phyloP scores from a whole-genome alignment of 108 stramenopile genomes.

The Skeletonema costatum region DNA sequence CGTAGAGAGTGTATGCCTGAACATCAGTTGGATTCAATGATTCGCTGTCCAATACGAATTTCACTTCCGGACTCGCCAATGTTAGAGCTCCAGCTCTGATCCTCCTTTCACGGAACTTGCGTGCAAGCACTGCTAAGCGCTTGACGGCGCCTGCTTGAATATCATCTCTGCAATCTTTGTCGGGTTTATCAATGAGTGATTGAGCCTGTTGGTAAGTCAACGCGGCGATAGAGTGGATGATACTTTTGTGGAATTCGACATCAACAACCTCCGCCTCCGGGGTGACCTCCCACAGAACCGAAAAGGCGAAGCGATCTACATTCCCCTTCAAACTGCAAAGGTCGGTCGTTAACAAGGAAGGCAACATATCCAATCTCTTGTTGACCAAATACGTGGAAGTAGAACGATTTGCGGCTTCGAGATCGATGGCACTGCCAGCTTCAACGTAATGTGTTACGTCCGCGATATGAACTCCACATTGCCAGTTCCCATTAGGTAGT shows the following conservation, averaged over 20 bases:
- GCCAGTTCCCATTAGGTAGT: slow-evolving; percentile 92
- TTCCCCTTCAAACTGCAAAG: slow-evolving; percentile 93
- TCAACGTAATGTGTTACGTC: slow-evolving; percentile 99
- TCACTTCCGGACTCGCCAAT: slow-evolving; percentile 97
- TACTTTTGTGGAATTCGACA: slow-evolving; percentile 91
- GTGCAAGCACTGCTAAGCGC: slow-evolving; percentile 80
- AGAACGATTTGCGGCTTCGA: slow-evolving; percentile 94
- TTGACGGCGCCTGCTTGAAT: slow-evolving; percentile 88
- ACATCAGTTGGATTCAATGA: slow-evolving; percentile 98
- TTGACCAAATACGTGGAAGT: slow-evolving; percentile 99
- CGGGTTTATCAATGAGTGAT: slow-evolving; percentile 88
- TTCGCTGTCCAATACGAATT: slow-evolving; percentile 96
- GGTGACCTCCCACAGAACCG: slow-evolving; percentile 92
- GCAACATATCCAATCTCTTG: slow-evolving; percentile 98
- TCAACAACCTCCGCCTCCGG: slow-evolving; percentile 83
- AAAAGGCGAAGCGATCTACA: slow-evolving; percentile 95
- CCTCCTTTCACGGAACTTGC: slow-evolving; percentile 85
- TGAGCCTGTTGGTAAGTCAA: slow-evolving; percentile 98
- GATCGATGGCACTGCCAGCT: slow-evolving; percentile 91
- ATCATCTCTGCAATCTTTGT: slow-evolving; percentile 57
- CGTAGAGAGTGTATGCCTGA: slow-evolving; percentile 86
- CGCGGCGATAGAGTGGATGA: slow-evolving; percentile 95
- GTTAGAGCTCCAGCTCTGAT: slow-evolving; percentile 97
- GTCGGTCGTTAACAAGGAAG: slow-evolving; percentile 91
- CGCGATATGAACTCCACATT: slow-evolving; percentile 98